A percentile compares a stretch with the other conserved stretches of the same genome.
These are phyloP conservation scores for Micromonas pusilla DNA, from an alignment of 139 green algal genomes.

Conservation along the genomic window DNA sequence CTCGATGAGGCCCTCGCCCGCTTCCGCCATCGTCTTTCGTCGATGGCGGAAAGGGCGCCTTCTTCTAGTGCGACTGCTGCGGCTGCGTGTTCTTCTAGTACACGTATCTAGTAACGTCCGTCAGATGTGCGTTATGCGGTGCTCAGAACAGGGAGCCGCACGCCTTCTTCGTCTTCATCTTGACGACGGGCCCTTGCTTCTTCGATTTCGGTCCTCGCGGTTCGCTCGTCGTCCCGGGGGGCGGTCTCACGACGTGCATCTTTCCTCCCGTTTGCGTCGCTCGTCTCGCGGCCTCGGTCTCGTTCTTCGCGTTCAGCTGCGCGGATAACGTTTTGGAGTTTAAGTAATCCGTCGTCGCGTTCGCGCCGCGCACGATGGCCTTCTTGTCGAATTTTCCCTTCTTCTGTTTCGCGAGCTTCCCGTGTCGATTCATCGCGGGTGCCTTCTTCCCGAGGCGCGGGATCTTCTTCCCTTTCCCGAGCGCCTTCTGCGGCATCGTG, in stretches of 20 bases:
- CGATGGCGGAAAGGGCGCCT: too few species aligned
- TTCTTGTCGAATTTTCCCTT: background rate
- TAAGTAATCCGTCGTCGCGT: background rate
- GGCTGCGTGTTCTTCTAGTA: background rate
- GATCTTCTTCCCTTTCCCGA: background rate
- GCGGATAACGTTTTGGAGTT: background rate
- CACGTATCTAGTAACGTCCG: background rate
- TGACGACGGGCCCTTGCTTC: slow-evolving; percentile 3
- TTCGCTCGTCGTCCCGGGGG: background rate
- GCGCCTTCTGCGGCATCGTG: background rate
- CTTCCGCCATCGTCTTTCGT: too few species aligned
- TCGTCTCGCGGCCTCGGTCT: background rate
- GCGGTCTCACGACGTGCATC: background rate
- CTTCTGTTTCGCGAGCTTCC: background rate
- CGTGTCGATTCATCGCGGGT: background rate
- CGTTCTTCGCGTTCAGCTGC: slow-evolving; percentile 22
- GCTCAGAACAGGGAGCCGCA: too few species aligned
- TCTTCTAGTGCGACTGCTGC: too few species aligned
- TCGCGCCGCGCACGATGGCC: background rate
- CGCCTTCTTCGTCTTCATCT: background rate
- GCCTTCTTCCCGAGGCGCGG: background rate
- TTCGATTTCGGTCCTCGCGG: slow-evolving; percentile 12
- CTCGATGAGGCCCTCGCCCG: background rate
- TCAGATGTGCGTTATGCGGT: background rate
- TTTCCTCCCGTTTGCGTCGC: slow-evolving; percentile 1